Evolutionary conservation across 2,329 filamentous ascomycete genomes (phyloP).

Genomic region (Nemania diffusa): DNA sequence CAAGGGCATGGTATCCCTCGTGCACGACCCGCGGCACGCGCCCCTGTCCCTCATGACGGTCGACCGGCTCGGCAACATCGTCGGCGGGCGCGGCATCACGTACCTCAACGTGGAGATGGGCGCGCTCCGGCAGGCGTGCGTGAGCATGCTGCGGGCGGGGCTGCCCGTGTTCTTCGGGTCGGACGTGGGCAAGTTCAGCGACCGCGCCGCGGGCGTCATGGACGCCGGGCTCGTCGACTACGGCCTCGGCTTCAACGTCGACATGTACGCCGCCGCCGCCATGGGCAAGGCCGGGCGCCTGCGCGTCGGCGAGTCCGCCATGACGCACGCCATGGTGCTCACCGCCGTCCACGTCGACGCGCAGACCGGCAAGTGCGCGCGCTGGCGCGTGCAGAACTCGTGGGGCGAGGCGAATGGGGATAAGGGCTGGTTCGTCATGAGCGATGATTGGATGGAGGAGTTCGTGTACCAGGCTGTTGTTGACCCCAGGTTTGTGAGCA

Average conservation of each 20-base stretch:
- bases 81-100: conserved; percentile 77
- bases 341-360: conserved; percentile 83
- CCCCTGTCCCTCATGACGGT: conserved; percentile 80
- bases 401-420: conserved; percentile 78
- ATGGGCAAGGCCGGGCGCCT: conserved; percentile 82
- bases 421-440: conserved; percentile 91
- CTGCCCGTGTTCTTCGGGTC: conserved; percentile 89
- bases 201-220: conserved; percentile 77
- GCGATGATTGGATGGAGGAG: conserved; percentile 80
- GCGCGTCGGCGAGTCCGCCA: conserved; percentile 77
- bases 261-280: conserved; percentile 64
- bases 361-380: conserved; percentile 68
- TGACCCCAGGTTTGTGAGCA: conserved; percentile 73
- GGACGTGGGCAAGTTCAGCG: conserved; percentile 86
- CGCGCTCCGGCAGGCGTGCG: conserved; percentile 76
- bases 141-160: conserved; percentile 81
- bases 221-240: conserved; percentile 82
- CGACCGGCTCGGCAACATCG: conserved; percentile 81
- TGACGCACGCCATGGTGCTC: conserved; percentile 95
- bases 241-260: conserved; percentile 83
- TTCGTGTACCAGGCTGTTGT: conserved; percentile 90
- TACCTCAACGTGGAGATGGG: conserved; percentile 86
- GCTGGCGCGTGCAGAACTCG: conserved; percentile 89
- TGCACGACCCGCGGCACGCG: conserved; percentile 85
- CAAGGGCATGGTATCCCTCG: conserved; percentile 78